Percentiles rank a stretch among this genome's conserved stretches.
Evolutionary conservation across 495 filamentous ascomycete genomes (phyloP).

Genomic region (Hypomontagnella submonticulosa): DNA sequence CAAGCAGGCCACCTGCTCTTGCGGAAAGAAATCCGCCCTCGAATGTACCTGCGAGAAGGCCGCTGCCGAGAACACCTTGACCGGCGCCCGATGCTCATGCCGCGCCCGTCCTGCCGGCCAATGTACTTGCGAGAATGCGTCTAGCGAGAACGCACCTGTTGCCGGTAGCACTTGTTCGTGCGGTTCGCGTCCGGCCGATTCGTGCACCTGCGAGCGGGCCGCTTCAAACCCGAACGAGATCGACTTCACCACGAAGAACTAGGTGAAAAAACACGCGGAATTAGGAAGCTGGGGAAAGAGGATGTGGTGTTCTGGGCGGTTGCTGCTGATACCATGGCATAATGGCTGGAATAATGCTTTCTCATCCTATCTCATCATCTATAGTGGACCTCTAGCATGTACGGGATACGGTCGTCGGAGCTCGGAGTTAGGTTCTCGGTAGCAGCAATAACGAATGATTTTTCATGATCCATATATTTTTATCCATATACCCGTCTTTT

Average conservation of each 20-base stretch:
- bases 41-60: slow-evolving; percentile 88
- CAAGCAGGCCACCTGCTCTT: slow-evolving; percentile 79
- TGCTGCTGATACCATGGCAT: not conserved
- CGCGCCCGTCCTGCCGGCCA: slow-evolving; percentile 77
- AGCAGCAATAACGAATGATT: slow-evolving; percentile 3
- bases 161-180: slow-evolving; percentile 72
- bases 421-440: slow-evolving; percentile 28
- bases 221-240: slow-evolving; percentile 70
- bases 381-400: slow-evolving; percentile 1
- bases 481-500: too few species aligned
- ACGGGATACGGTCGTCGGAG: slow-evolving; percentile 13
- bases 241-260: slow-evolving; percentile 80
- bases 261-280: not conserved
- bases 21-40: slow-evolving; percentile 85
- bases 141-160: slow-evolving; percentile 73
- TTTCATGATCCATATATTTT: not conserved
- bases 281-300: not conserved
- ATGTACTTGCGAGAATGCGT: slow-evolving; percentile 83
- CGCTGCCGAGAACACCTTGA: slow-evolving; percentile 74
- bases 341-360: not conserved
- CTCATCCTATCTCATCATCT: too few species aligned
- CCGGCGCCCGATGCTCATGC: slow-evolving; percentile 86
- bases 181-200: slow-evolving; percentile 76
- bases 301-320: not conserved
- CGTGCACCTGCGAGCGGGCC: slow-evolving; percentile 86